A percentile compares a stretch with the other conserved stretches of the same genome.
These are phyloP conservation scores for Dendrobium catenatum DNA, from an alignment of 106 monocot species.

Conservation along the genomic window DNA sequence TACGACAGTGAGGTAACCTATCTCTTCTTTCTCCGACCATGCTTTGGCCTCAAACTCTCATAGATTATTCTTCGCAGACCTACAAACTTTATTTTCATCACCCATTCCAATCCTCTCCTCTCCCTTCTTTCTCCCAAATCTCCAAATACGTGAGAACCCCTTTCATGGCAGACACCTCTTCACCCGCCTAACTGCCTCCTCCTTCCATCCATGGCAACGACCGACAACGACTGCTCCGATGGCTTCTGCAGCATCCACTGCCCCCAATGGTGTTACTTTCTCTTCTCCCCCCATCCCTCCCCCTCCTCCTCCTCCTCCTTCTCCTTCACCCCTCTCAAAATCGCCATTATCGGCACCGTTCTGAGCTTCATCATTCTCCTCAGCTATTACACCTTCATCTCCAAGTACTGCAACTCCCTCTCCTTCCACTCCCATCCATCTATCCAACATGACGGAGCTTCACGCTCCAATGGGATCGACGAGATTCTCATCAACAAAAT, in stretches of 20 bases:
- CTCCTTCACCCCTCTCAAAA: slow-evolving; percentile 66
- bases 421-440: slow-evolving; percentile 4
- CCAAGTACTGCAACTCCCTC: slow-evolving; percentile 49
- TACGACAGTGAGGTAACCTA: too few relatives aligned
- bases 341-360: slow-evolving; percentile 82
- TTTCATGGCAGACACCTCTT: too few relatives aligned
- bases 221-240: slow-evolving; percentile 26
- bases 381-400: slow-evolving; percentile 68
- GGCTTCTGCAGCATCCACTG: slow-evolving; percentile 66
- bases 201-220: slow-evolving; percentile 15
- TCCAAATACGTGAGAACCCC: too few relatives aligned
- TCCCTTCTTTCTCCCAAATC: too few relatives aligned
- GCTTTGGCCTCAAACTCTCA: too few relatives aligned
- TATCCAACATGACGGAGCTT: too few relatives aligned
- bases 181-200: too few relatives aligned
- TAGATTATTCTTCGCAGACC: too few relatives aligned
- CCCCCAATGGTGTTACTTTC: slow-evolving; percentile 62
- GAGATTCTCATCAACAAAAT: slow-evolving; percentile 61
- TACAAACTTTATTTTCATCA: too few relatives aligned
- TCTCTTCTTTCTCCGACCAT: too few relatives aligned
- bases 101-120: too few relatives aligned
- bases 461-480: slow-evolving; percentile 38
- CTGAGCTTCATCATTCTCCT: slow-evolving; percentile 56
- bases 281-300: slow-evolving; percentile 48
- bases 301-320: slow-evolving; percentile 10